Conservation (phyloP, 495 filamentous ascomycete species). For the Penicillium odoratum region DNA sequence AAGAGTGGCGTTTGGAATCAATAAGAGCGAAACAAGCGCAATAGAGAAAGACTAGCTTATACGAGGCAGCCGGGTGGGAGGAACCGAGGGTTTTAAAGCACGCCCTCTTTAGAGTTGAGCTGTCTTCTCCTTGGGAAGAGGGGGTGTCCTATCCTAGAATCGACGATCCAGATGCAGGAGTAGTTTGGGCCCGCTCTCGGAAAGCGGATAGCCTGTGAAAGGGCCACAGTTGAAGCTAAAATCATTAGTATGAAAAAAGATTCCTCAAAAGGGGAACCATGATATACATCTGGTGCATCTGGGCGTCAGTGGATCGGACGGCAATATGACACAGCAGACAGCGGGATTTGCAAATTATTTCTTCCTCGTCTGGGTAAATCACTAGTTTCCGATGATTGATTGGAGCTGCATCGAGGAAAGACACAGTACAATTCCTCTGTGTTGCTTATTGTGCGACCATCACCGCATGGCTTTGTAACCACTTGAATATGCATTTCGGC, state of each 20-base stretch:
- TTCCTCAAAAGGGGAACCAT: constrained; percentile 9
- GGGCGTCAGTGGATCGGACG: constrained; percentile 2
- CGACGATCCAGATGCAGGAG: constrained; percentile 22
- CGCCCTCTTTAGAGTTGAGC: constrained; percentile 18
- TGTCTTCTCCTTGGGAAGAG: constrained; percentile 21
- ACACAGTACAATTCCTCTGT: constrained; percentile 10
- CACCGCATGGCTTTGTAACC: constrained; percentile 15
- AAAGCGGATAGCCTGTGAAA: constrained; percentile 23
- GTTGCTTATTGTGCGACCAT: constrained; percentile 11
- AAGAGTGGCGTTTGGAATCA: constrained; percentile 6
- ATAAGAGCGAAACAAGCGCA: constrained; percentile 8
- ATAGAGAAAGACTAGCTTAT: constrained; percentile 7
- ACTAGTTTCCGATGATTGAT: constrained; percentile 7
- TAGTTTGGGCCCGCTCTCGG: constrained; percentile 17
- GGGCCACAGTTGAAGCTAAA: constrained; percentile 24
- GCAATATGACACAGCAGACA: constrained; percentile 32
- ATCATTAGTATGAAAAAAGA: constrained; percentile 15
- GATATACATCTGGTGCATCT: constrained; percentile 10
- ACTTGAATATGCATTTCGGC: neutral
- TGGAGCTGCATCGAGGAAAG: constrained; percentile 8
- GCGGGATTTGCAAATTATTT: constrained; percentile 21
- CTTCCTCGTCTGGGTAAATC: constrained; percentile 7
- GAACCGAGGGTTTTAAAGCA: constrained; percentile 17
- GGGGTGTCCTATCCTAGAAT: constrained; percentile 13
- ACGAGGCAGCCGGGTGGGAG: constrained; percentile 22